phyloP scores from a whole-genome alignment of 1,284 basidiomycete species.

The Mycena sp. region DNA sequence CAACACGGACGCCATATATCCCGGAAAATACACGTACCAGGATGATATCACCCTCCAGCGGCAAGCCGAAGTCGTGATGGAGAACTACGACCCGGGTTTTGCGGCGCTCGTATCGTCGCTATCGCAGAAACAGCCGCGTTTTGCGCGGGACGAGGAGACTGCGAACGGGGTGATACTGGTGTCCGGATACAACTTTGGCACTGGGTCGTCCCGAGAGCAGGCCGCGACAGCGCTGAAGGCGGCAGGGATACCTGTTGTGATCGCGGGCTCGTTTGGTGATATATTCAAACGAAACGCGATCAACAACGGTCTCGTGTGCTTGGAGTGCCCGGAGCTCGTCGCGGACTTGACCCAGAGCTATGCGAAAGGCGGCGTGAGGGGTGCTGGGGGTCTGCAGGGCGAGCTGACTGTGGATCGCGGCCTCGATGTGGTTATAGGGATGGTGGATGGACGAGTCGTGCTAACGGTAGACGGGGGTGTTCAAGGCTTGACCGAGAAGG shows the following conservation, averaged over 20 bases:
- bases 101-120: constrained; percentile 80
- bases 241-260: constrained; percentile 92
- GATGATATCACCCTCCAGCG: constrained; percentile 97
- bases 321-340: constrained; percentile 93
- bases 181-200: constrained; percentile 98
- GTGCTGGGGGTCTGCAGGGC: constrained; percentile 81
- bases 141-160: constrained; percentile 43
- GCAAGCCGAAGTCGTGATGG: constrained; percentile 98
- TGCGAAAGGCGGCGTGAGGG: constrained; percentile 79
- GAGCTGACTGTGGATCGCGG: constrained; percentile 86
- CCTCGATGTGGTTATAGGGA: constrained; percentile 74
- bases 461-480: constrained; percentile 54
- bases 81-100: constrained; percentile 96
- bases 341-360: constrained; percentile 84
- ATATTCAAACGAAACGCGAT: constrained; percentile 99
- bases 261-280: constrained; percentile 97
- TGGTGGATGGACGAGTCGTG: constrained; percentile 74
- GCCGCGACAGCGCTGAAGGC: constrained; percentile 97
- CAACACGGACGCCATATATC: constrained; percentile 99
- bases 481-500: constrained; percentile 60
- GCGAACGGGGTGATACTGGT: constrained; percentile 84
- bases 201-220: constrained; percentile 98
- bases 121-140: constrained; percentile 42
- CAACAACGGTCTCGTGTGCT: constrained; percentile 97
- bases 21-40: constrained; percentile 99